Base-by-base conservation (phyloP, 768 basidiomycete species). In the Royoungia palumana region DNA sequence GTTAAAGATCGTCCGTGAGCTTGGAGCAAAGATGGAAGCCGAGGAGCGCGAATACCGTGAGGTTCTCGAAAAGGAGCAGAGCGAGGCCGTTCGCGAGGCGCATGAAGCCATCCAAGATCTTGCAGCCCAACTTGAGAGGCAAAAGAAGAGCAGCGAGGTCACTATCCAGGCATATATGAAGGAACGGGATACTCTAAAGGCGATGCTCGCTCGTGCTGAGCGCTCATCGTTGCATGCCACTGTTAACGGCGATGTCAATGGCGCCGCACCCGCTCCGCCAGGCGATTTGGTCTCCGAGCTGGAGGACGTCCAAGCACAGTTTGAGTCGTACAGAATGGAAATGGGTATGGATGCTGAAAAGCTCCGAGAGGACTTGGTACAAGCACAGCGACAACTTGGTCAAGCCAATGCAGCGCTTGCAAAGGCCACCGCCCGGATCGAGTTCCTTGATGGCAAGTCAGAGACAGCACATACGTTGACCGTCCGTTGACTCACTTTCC, bases 111-210 rank as follows among this genome's bases (percentile, higher is more conserved):
- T 98, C 58, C 78, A 84, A 50, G 80, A 84, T 32, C 73, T 97
- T 16, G 83, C 83, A 16, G 73, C 80, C 13, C 85, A 93, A 64
- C 72, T 96, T 12, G 90, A 94, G 53, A 72, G 76, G 35, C 85
- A 92, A 68, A 85, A 87, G 68, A 82, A 81, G 66, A 75, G 74
- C 64, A 76, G 79, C 61, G 84, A 87, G 28, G 68, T 70, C n/a
- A 75, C 83, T 38, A 83, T 90, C 35, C 85, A 89, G 59, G 83
- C 87, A 9, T 89, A 87, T 49, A 78, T 87, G 68, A 89, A 89
- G 67, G 95, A 98, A 68, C 73, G 92, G 6, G 96, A 96, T 57
- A 80, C 90, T 38, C 77, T 94, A 55, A 85, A 82, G 58, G 76
- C 78, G 34, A 80, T 96, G 77, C 74, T 94, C 14, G 74, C 75